Evolutionary conservation across 345 rosid species (phyloP), one percentile per base, ranked within the genome.

Genomic region (Gossypioides kirkii): DNA sequence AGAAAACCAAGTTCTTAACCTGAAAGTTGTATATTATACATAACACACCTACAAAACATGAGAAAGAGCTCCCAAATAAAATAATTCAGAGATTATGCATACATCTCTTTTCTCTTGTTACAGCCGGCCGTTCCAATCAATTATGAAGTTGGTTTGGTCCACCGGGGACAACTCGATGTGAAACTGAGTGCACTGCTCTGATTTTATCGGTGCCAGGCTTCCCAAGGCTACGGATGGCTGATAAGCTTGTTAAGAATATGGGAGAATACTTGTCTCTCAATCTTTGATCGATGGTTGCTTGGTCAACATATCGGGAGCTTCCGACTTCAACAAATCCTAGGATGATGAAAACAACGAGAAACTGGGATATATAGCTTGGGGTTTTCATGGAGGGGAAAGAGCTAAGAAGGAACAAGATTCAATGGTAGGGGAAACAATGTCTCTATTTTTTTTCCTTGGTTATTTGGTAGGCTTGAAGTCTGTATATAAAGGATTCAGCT

Each of bases 71-170:
- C 4, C 12, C 16, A 10, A 46, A 46, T 46, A 12, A 46, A 46
- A 11, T 46, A 32, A 32, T 32, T 32, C 16, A 46, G 14, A 46
- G 14, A 46, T 10, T 46, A 46, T 46, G 13, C 12, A 46, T 46
- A 10, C 13, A 10, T 46, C 10, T 59, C 41, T 59, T 23, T 25
- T 26, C 38, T 36, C 13, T 17, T 36, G 46, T n/a, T 12, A 16
- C 66, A 61, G 1, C 46, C 23, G 10, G 0, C 1, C 18, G 4
- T 60, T 32, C 38, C 38, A 32, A 32, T 80, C 80, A 80, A 22
- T 78, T 81, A 69, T 83, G 86, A 63, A 79, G 84, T 8, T 69
- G 84, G 80, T 79, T 81, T 28, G 86, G 84, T 20, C 84, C 86
- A 14, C 63, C 1, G 0, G 81, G 82, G 13, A 79, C 84, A 6